Conservation (phyloP, 306 rosid species). For the Morella rubra region DNA sequence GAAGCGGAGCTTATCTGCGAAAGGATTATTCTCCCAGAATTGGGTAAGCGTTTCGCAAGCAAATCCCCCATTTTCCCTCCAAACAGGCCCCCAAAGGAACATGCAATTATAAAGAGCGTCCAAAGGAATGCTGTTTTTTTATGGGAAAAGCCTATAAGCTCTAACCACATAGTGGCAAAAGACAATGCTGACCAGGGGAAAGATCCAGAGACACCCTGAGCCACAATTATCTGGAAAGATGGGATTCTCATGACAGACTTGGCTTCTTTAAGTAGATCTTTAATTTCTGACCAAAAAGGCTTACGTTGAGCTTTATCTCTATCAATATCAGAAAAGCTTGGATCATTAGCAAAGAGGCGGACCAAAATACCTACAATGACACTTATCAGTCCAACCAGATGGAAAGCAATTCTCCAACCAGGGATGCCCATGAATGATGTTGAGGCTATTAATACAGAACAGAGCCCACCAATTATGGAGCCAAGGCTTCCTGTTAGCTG, state of each 20-base stretch:
- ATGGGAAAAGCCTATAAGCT: conserved; percentile 83
- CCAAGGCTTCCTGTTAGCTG: conserved; percentile 64
- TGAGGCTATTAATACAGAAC: conserved; percentile 64
- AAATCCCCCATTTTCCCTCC: conserved; percentile 83
- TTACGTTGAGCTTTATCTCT: conserved; percentile 23
- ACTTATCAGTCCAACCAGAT: conserved; percentile 69
- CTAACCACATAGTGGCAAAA: conserved; percentile 83
- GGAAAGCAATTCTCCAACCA: conserved; percentile 90
- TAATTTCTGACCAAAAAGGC: conserved; percentile 46
- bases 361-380: conserved; percentile 63
- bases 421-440: conserved; percentile 65
- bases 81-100: conserved; percentile 74
- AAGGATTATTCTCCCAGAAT: conserved; percentile 66
- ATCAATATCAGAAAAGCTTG: conserved; percentile 41
- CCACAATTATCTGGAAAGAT: conserved; percentile 83
- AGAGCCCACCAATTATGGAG: conserved; percentile 71
- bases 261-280: conserved; percentile 55
- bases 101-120: conserved; percentile 53
- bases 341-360: conserved; percentile 68
- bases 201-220: conserved; percentile 90
- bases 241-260: conserved; percentile 63
- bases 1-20: conserved; percentile 84
- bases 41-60: conserved; percentile 58
- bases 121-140: conserved; percentile 63
- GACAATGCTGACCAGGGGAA: conserved; percentile 83